phyloP scores from a whole-genome alignment of 2,329 filamentous ascomycete species.

The Penicillium sclerotigenum region DNA sequence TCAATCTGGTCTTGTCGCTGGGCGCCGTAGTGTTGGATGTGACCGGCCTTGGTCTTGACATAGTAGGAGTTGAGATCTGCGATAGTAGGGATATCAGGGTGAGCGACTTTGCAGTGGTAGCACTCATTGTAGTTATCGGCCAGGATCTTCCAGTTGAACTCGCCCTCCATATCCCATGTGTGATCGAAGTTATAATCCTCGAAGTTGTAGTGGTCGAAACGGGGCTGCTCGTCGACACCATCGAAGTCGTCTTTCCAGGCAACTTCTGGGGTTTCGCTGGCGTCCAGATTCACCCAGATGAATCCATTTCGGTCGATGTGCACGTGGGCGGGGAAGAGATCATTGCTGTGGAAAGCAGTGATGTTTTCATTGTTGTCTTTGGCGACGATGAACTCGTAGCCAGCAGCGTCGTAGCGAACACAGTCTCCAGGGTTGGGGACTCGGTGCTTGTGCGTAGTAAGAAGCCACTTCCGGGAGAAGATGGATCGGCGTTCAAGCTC shows the following conservation, averaged over 20 bases:
- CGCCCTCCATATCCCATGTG: conserved; percentile 56
- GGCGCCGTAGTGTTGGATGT: conserved; percentile 51
- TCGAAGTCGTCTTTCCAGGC: conserved; percentile 55
- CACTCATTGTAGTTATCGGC: conserved; percentile 63
- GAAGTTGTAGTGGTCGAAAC: conserved; percentile 51
- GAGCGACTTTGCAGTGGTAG: conserved; percentile 29
- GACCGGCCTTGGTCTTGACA: conserved; percentile 48
- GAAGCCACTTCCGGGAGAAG: conserved; percentile 54
- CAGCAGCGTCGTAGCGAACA: conserved; percentile 53
- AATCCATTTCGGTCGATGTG: conserved; percentile 55
- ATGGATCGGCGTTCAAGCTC: conserved; percentile 57
- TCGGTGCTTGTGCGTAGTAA: conserved; percentile 42
- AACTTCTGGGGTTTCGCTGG: conserved; percentile 45
- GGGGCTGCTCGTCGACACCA: conserved; percentile 48
- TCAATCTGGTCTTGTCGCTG: conserved; percentile 21
- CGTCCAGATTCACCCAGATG: conserved; percentile 59
- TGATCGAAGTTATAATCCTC: conserved; percentile 59
- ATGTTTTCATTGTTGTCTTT: conserved; percentile 52
- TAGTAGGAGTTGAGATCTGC: conserved; percentile 56
- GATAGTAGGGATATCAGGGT: conserved; percentile 36
- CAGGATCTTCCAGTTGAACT: conserved; percentile 61
- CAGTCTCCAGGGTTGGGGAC: conserved; percentile 55
- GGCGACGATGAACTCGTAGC: conserved; percentile 54
- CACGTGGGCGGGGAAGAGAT: conserved; percentile 53
- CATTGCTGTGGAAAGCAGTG: conserved; percentile 49